Evolutionary conservation across 148 eudicot species (phyloP), one percentile per base, ranked within the genome.

Genomic region (Pouteria glomerata): DNA sequence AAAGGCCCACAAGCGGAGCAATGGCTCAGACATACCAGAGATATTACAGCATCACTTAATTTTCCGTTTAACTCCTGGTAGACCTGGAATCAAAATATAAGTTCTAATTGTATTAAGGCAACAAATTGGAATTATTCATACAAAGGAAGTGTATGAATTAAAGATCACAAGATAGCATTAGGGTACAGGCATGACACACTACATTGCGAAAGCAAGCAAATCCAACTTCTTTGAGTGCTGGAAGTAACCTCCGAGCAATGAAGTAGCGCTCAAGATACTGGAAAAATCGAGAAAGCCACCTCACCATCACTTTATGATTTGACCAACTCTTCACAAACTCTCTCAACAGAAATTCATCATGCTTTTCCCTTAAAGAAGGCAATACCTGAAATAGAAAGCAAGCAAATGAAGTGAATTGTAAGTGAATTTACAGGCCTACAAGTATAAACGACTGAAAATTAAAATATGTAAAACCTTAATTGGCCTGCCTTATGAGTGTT

Each of bases 221-320:
- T 67, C 89, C 94, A 80, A 85, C 90, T 83, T 86, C 90, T 69
- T 85, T 66, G 34, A 89, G 79, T 10, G 80, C 50, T 37, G 90
- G 84, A 80, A 89, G 90, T 8, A 86, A 81, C 68, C 86, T 79
- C 74, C 89, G 82, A 57, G 89, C 86, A 52, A 87, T 82, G 76
- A 83, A 89, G 80, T 89, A 89, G 31, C 94, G 90, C 58, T 89
- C 90, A 72, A 89, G 85, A 83, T 89, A 89, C 35, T 81, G 76
- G 66, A 89, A 89, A 81, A 86, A 89, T 12, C 90, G 81, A 65
- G 94, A 86, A 74, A 89, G 74, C 90, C 90, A 87, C 68, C 90
- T 78, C 39, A 87, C 90, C 94, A 89, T 89, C 65, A 86, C 81
- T 78, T 89, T 89, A 65, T 89, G 94, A 78, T 89, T 85, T 18